A percentile compares a stretch with the other conserved stretches of the same genome.
phyloP scores from a whole-genome alignment of 306 rosid species.

The Vachellia pachyceras region DNA sequence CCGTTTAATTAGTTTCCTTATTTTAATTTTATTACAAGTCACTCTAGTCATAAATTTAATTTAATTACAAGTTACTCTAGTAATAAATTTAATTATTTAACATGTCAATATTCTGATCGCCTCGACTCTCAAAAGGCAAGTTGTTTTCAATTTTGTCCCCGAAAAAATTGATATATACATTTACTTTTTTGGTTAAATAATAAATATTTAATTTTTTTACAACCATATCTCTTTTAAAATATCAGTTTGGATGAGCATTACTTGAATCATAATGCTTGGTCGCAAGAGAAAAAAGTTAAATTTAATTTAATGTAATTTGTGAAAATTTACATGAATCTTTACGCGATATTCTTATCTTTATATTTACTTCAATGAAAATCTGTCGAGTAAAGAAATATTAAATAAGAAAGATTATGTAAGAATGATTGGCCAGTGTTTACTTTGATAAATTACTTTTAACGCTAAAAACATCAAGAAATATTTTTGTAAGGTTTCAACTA shows the following conservation, averaged over 20 bases:
- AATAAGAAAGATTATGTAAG: background rate
- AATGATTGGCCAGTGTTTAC: background rate
- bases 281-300: no score
- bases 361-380: background rate
- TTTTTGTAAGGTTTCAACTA: no score
- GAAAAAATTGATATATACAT: background rate
- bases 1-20: background rate
- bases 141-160: background rate
- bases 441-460: no score
- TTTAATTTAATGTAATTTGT: background rate
- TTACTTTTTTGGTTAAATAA: background rate
- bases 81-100: background rate
- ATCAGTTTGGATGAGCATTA: background rate
- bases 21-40: conserved; percentile 8
- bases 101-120: background rate
- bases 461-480: no score
- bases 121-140: background rate
- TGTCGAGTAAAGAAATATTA: background rate
- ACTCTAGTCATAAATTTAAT: background rate
- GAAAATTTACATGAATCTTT: background rate
- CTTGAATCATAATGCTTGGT: background rate
- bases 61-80: conserved; percentile 6
- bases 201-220: background rate
- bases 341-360: background rate
- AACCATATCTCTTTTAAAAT: background rate